Evolutionary conservation across 495 filamentous ascomycete species (phyloP), one percentile per base, ranked within the genome.

Genomic region (Neurospora tetraspora): DNA sequence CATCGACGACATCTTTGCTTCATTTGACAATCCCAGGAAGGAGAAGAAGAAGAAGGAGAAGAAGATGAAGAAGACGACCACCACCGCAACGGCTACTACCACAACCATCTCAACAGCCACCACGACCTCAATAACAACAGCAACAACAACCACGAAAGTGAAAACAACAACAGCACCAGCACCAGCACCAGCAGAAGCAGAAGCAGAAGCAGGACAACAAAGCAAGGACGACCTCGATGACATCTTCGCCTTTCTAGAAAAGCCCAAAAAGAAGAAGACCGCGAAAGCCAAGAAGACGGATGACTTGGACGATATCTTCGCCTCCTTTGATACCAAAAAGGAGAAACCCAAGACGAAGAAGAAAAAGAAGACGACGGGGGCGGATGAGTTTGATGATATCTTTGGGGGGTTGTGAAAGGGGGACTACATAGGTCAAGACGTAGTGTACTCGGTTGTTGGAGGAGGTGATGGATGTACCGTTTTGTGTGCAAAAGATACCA

Each of bases 251-350:
- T 27, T 39, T 0, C 68, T 31, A 59, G 53, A 16, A 38, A 73
- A 69, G 42, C 47, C 27, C 37, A 75, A 69, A 70, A 73, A 59
- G 23, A 72, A 72, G 31, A 59, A 73, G 73, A 53, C 31, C 34
- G 34, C 5, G 20, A 42, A 69, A 18, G 59, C 31, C 38, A 78
- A 71, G 39, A 76, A 71, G 40, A 76, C 69, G 69, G 80, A 77
- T 72, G 76, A 76, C 39, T 79, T 84, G 12, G 82, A 85, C 34
- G 76, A 74, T 47, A 76, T 84, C n/a, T 84, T 84, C 70, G 73
- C 71, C 12, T 12, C 38, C 3, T 68, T 75, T 27, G 69, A 18
- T 5, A 36, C 34, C 34, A 36, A 36, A 36, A 36, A 36, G 34
- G 34, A 36, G 34, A 37, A 34, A 34, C 12, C 20, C 34, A 80